Conservation (phyloP, 768 basidiomycete species). For the Cyclocybe aegerita region DNA sequence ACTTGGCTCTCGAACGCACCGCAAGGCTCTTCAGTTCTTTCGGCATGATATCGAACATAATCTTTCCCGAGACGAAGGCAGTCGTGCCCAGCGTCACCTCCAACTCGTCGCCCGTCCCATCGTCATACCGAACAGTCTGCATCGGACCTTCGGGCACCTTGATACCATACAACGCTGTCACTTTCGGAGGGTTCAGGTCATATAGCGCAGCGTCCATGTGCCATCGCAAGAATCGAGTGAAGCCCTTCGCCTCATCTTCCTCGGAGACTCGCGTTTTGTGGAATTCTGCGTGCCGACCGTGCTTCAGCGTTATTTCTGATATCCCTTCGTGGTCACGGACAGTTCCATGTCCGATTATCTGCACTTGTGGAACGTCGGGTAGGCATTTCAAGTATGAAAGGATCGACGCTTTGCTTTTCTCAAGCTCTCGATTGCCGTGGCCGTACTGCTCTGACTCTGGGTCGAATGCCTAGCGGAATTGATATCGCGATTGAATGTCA, state of each 20-base stretch:
- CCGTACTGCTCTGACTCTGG: constrained; percentile 60
- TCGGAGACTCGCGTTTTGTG: constrained; percentile 73
- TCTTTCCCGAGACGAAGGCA: constrained; percentile 75
- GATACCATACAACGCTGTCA: constrained; percentile 81
- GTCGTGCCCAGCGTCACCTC: constrained; percentile 83
- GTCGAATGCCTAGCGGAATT: constrained; percentile 76
- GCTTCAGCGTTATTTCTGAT: constrained; percentile 74
- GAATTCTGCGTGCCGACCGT: constrained; percentile 82
- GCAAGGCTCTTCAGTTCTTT: constrained; percentile 73
- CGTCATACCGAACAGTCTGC: constrained; percentile 76
- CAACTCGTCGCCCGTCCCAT: constrained; percentile 82
- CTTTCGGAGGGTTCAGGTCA: constrained; percentile 70
- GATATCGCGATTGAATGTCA: too few relatives aligned
- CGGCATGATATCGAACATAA: constrained; percentile 80
- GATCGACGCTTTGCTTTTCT: constrained; percentile 66
- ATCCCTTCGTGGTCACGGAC: constrained; percentile 83
- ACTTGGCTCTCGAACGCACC: constrained; percentile 69
- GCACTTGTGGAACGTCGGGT: constrained; percentile 82
- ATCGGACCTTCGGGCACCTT: constrained; percentile 53
- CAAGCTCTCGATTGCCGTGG: constrained; percentile 84
- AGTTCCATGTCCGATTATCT: constrained; percentile 85
- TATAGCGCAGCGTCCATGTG: constrained; percentile 88
- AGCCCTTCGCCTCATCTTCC: constrained; percentile 70
- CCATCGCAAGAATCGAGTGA: constrained; percentile 86
- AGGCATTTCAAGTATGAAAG: constrained; percentile 87